These are phyloP conservation scores for Teratosphaeria destructans DNA, from an alignment of 2,329 filamentous ascomycete species.

Conservation along the genomic window DNA sequence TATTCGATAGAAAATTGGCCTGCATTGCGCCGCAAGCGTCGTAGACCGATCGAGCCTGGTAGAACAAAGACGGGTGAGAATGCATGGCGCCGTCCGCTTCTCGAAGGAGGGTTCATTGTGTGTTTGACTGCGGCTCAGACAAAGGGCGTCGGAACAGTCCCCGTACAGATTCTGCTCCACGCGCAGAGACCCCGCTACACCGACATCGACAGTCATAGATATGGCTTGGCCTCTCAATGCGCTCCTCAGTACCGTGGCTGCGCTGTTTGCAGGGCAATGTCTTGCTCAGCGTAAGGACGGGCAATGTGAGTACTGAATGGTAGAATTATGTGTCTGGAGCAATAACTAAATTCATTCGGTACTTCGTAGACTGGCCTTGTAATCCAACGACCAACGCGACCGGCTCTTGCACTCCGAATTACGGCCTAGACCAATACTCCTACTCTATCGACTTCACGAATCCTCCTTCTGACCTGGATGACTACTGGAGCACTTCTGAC, in stretches of 20 bases:
- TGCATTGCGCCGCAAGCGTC: not conserved
- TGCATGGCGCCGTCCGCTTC: not conserved
- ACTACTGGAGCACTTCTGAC: not conserved
- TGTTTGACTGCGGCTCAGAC: not conserved
- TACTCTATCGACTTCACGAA: not conserved
- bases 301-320: not conserved
- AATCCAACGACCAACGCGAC: not conserved
- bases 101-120: not conserved
- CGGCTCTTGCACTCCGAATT: not conserved
- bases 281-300: not conserved
- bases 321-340: no score
- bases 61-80: not conserved
- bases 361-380: not conserved
- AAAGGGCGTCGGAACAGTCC: not conserved
- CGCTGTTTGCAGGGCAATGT: not conserved
- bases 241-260: not conserved
- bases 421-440: not conserved
- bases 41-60: not conserved
- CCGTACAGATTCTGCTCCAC: not conserved
- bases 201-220: not conserved
- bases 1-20: not conserved
- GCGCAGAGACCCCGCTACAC: not conserved
- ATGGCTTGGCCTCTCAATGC: not conserved
- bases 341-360: no score
- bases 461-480: not conserved